These are phyloP conservation scores for Chiua sp. DNA, from an alignment of 1,284 basidiomycete genomes.

Conservation along the genomic window DNA sequence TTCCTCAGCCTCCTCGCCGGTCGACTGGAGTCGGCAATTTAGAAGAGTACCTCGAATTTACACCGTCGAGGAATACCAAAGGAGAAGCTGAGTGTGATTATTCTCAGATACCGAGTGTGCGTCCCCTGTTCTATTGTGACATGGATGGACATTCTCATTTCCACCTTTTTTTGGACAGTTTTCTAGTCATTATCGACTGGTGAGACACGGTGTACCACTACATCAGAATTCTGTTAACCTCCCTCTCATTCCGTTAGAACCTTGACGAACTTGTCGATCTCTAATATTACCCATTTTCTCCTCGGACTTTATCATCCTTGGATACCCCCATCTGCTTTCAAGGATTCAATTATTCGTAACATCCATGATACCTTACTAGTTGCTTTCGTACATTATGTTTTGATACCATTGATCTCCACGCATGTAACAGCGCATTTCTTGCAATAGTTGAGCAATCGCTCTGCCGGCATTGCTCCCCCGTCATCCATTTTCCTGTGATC, in stretches of 20 bases:
- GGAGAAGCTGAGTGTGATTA: slow-evolving; percentile 3
- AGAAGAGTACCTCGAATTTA: slow-evolving; percentile 7
- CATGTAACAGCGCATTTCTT: too few species aligned
- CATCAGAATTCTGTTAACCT: not conserved
- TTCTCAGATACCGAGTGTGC: slow-evolving; percentile 28
- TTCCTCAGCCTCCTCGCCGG: slow-evolving; percentile 12
- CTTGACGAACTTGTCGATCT: slow-evolving; percentile 28
- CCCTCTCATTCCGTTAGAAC: slow-evolving; percentile 10
- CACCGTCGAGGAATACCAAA: not conserved
- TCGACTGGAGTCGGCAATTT: slow-evolving; percentile 9
- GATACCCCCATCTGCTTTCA: not conserved
- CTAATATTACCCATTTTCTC: slow-evolving; percentile 2
- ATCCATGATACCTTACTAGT: too few species aligned
- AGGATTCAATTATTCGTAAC: too few species aligned
- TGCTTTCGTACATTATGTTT: too few species aligned
- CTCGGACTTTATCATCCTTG: too few species aligned
- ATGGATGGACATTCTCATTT: not conserved
- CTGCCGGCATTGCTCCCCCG: too few species aligned
- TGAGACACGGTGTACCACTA: slow-evolving; percentile 7
- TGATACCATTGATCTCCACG: too few species aligned
- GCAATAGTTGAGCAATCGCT: too few species aligned
- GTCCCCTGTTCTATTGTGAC: not conserved
- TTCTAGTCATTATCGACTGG: slow-evolving; percentile 31
- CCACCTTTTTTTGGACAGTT: slow-evolving; percentile 12
- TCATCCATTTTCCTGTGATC: too few species aligned